Conservation (phyloP, 768 basidiomycete genomes). For the Chalciporus sphaerocephalus region DNA sequence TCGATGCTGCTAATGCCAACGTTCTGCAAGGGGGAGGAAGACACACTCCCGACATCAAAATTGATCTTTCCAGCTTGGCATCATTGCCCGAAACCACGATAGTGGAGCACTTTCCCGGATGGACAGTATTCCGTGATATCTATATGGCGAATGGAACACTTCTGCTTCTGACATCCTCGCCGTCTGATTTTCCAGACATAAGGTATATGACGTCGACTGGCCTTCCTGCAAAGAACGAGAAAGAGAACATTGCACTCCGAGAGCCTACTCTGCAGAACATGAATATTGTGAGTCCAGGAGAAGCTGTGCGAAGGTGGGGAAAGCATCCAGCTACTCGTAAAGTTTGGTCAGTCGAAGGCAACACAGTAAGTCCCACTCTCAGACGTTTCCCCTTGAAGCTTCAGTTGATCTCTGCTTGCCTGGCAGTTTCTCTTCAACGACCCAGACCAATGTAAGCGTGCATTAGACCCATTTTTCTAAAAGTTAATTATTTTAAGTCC, state of each 20-base stretch:
- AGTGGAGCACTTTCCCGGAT: conserved; percentile 69
- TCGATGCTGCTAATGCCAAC: background rate
- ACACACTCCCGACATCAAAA: background rate
- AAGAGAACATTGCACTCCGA: conserved; percentile 61
- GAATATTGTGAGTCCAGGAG: conserved; percentile 52
- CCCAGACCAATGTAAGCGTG: conserved; percentile 51
- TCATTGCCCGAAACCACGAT: conserved; percentile 51
- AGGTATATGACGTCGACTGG: conserved; percentile 66
- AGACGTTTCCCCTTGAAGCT: background rate
- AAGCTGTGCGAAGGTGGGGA: conserved; percentile 64
- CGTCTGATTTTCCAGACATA: conserved; percentile 42
- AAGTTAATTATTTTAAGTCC: conserved; percentile 36
- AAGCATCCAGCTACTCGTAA: conserved; percentile 40
- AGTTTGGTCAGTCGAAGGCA: conserved; percentile 66
- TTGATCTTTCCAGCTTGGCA: conserved; percentile 7
- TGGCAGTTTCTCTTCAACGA: conserved; percentile 59
- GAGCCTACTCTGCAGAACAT: conserved; percentile 65
- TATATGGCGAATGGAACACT: conserved; percentile 85
- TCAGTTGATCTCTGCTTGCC: conserved; percentile 3
- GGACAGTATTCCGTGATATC: conserved; percentile 79
- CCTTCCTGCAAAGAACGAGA: conserved; percentile 50
- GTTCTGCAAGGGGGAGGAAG: background rate
- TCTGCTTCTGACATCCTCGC: conserved; percentile 55
- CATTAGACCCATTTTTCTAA: background rate
- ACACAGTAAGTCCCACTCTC: conserved; percentile 49